Evolutionary conservation across 345 rosid species (phyloP).

Genomic region (Geranium brycei): DNA sequence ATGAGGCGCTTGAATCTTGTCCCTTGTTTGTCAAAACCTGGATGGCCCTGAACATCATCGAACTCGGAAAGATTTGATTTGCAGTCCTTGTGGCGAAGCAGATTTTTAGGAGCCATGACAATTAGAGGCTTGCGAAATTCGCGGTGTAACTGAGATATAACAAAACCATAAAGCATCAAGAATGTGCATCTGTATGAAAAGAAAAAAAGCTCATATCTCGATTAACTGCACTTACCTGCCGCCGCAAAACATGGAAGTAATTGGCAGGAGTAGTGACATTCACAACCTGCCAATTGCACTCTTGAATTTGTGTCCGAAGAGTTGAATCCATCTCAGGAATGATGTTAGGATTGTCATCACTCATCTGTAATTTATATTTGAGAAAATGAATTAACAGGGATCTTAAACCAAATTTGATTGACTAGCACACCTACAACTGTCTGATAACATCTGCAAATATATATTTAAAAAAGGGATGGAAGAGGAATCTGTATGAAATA

Average conservation of each 20-base stretch:
- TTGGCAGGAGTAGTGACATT: conserved; percentile 84
- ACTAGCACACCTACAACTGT: neutral
- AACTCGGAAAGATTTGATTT: conserved; percentile 75
- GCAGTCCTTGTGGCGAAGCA: conserved; percentile 73
- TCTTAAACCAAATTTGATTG: neutral
- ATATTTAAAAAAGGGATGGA: too few relatives aligned
- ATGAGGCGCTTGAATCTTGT: conserved; percentile 75
- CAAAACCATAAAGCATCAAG: conserved; percentile 1
- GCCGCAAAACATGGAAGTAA: conserved; percentile 70
- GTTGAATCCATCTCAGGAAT: conserved; percentile 81
- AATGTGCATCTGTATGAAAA: neutral
- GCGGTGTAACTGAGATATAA: conserved; percentile 36
- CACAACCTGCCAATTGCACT: conserved; percentile 81
- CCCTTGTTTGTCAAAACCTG: conserved; percentile 82
- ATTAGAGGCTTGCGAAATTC: conserved; percentile 70
- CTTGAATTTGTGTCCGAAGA: conserved; percentile 65
- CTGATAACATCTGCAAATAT: too few relatives aligned
- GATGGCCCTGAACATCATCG: conserved; percentile 75
- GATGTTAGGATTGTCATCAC: conserved; percentile 66
- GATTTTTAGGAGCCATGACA: conserved; percentile 70
- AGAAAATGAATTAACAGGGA: conserved; percentile 7
- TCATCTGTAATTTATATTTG: conserved; percentile 35
- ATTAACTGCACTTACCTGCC: conserved; percentile 44
- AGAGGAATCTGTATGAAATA: too few relatives aligned
- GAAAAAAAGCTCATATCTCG: conserved; percentile 3